These are phyloP conservation scores for Penicillium turbatum DNA, from an alignment of 495 filamentous ascomycete species.

Conservation along the genomic window DNA sequence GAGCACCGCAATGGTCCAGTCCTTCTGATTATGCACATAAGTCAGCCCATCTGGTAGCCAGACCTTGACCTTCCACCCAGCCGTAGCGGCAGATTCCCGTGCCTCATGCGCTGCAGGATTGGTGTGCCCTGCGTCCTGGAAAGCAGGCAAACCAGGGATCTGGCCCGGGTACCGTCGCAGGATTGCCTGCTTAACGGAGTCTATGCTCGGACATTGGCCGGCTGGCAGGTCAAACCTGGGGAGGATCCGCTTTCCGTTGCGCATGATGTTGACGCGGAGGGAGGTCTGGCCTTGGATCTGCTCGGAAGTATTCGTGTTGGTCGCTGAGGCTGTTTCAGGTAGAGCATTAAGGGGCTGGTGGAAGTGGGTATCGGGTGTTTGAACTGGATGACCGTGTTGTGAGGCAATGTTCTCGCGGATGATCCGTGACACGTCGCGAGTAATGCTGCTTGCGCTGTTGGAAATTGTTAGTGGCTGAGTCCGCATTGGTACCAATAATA, in stretches of 20 bases:
- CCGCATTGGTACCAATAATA: neutral
- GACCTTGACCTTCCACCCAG: conserved; percentile 37
- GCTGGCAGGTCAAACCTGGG: conserved; percentile 38
- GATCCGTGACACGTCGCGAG: conserved; percentile 41
- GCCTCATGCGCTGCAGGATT: conserved; percentile 15
- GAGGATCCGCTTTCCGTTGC: conserved; percentile 39
- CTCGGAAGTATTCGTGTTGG: conserved; percentile 4
- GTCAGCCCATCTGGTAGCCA: conserved; percentile 42
- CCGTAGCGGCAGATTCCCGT: conserved; percentile 14
- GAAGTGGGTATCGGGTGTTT: conserved; percentile 16
- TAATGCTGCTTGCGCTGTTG: conserved; percentile 41
- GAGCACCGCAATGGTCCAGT: conserved; percentile 43
- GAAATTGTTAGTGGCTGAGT: conserved; percentile 12
- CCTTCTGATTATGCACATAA: conserved; percentile 35
- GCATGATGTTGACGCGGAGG: conserved; percentile 40
- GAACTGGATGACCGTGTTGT: conserved; percentile 18
- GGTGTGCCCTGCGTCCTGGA: conserved; percentile 4
- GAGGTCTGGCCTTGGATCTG: conserved; percentile 21
- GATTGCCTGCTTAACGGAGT: conserved; percentile 29
- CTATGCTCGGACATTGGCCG: conserved; percentile 33
- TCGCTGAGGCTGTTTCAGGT: conserved; percentile 2
- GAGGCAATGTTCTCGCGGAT: conserved; percentile 39
- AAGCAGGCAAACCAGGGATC: conserved; percentile 23
- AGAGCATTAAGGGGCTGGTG: conserved; percentile 15
- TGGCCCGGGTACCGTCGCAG: conserved; percentile 33